phyloP scores from a whole-genome alignment of 164 flowering plant genomes.

The Umbilicus rupestris region DNA sequence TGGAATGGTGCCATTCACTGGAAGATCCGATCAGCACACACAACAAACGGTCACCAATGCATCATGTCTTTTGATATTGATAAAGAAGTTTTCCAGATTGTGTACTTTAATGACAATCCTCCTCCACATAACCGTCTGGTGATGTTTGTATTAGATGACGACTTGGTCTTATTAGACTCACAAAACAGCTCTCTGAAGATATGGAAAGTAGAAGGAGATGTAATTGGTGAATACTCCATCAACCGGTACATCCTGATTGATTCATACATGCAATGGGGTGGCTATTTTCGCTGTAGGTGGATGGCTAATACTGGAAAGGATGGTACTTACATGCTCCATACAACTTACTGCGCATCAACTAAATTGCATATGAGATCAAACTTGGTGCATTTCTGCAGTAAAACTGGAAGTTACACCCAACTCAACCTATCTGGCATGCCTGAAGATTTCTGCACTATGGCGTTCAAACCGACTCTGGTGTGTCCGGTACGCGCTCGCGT shows the following conservation, averaged over 20 bases:
- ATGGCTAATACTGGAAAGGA: not conserved
- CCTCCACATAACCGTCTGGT: not conserved
- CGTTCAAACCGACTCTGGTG: constrained; percentile 1
- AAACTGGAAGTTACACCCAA: not conserved
- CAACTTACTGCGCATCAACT: not conserved
- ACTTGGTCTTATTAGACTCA: not conserved
- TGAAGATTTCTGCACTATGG: not conserved
- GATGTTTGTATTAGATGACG: not conserved
- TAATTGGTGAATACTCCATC: not conserved
- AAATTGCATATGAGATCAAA: not conserved
- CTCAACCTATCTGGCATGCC: not conserved
- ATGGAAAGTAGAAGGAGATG: not conserved
- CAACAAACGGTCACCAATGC: not conserved
- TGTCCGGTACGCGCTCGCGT: not conserved
- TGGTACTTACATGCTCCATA: not conserved
- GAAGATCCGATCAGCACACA: not conserved
- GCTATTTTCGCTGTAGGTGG: not conserved
- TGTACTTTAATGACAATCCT: not conserved
- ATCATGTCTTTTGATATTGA: not conserved
- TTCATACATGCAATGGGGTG: not conserved
- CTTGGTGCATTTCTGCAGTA: not conserved
- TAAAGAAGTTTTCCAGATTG: not conserved
- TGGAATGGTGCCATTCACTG: constrained; percentile 2
- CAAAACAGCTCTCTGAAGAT: not conserved
- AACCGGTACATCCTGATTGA: not conserved